Base-by-base conservation (phyloP, 2,329 filamentous ascomycete genomes). In the Exophiala sp. region DNA sequence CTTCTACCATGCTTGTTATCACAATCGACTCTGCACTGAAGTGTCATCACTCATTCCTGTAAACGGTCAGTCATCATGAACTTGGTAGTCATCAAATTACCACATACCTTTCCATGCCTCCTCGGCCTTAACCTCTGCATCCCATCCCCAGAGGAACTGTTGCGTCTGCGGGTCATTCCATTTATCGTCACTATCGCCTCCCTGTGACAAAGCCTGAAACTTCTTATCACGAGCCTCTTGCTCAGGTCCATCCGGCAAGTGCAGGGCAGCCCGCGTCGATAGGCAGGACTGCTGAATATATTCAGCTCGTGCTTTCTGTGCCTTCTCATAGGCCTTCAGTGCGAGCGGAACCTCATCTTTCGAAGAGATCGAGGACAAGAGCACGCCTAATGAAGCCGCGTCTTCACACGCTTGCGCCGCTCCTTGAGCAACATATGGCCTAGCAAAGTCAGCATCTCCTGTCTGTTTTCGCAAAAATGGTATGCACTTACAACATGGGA, bases 141-240 rank as follows among this genome's bases (percentile, higher is more conserved):
- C 83, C 64, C 84, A 77, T 12, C 78, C 77, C 69, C 86, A 87
- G 58, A 86, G 80, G 75, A 80, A 79, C 67, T 79, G 76, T 69
- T 87, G 84, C 44, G 86, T 81, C 63, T 87, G 83, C 8, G 83
- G 82, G 68, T 85, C 85, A 4, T 83, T 82, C 84, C 84, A 87
- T 71, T 86, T 86, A 70, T 87, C 84, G 6, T 71, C 69, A 18
- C 72, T 75, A 1, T 75, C 75, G 65, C 76, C 78, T 14, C 59
- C 65, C 62, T 72, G 64, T 55, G 72, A 75, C 58, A 80, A 72
- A 49, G 77, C 77, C 53, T 75, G 76, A 66, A 83, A 84, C 50
- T 76, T 71, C 65, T 72, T 75, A 61, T 69, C 65, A 16, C 65
- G 58, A 44, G 53, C 57, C 10, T 66, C 59, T 42, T 58, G 62